Evolutionary conservation across 345 rosid species (phyloP), one percentile per base, ranked within the genome.

Genomic region (Cochlearia excelsa): DNA sequence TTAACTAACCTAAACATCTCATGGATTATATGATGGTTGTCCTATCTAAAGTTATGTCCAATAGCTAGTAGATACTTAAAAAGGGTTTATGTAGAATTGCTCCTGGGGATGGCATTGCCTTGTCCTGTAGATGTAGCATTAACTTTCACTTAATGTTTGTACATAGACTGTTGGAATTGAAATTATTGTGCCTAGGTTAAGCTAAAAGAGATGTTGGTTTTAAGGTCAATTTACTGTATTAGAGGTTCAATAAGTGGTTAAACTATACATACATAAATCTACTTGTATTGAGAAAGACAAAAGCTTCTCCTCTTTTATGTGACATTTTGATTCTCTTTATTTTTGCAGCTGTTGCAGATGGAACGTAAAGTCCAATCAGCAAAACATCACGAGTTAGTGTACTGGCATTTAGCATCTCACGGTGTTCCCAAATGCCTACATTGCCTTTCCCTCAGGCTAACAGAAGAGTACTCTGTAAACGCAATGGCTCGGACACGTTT

Each of bases 381-480:
- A 0, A 83, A 79, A 70, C 83, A 79, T 39, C 88, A 82, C 30
- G 97, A 90, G 78, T 78, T 78, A 39, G 68, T 87, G 35, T 82
- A 81, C 72, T 90, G 97, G 95, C 91, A 86, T 79, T 78, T 91
- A 74, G 96, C 96, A 38, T 86, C 98, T 53, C 91, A 76, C 34
- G 94, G 95, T 61, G 72, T 91, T 54, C 98, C 98, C 4, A 84
- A 83, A 76, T 75, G 92, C 75, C 65, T 84, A 9, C 87, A 91
- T 74, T 91, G 96, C 64, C 92, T 91, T 63, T 82, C 88, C 72
- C 84, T 91, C 30, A 81, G 79, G 71, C 65, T 91, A 68, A 87
- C 96, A 4, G 98, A 91, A 68, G 96, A 91, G 71, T 88, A 86
- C 74, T 78, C 96, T 26, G 82, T 86, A 52, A 91, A 88, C 58